Base-by-base conservation (phyloP, 2,329 filamentous ascomycete genomes). In the Ophiocordyceps camponoti-rufipedis region DNA sequence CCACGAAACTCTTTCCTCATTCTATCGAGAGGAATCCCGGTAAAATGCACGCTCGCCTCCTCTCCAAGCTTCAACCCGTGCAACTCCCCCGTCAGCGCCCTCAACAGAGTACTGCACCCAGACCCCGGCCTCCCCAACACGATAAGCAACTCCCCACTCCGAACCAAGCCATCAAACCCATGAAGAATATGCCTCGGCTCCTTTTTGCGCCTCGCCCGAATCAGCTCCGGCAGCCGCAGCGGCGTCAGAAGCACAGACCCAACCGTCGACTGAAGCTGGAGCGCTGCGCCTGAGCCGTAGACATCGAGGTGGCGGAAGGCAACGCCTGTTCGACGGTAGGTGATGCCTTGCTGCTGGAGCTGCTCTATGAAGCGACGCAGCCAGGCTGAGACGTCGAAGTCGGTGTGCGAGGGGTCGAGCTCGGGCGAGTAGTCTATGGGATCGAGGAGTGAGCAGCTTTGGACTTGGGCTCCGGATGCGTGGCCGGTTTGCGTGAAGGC, bases 241-340 rank as follows among this genome's bases (percentile, higher is more conserved):
- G 78, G 81, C 0, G 72, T 65, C 48, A 72, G 58, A 19, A 83
- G 56, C 8, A 75, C 60, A 1, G 76, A 77, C 2, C 65, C 69
- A 3, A 86, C 77, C 2, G 75, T 85, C 46, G 77, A 67, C 55
- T 87, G 82, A 1, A 85, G 64, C 50, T 84, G 78, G 23, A 86
- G 56, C 0, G 78, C 78, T 2, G 72, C 69, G 0, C 80, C 81
- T 0, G 77, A 78, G 0, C 82, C 82, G 6, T 69, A 78, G 0
- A 86, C 77, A 46, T 72, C 73, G 32, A 85, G 67, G 44, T 82
- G 68, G 48, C 74, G 74, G 62, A 77, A 84, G 0, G 72, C 70
- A 7, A 85, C 66, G 4, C 79, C 78, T 0, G 78, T 71, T 7
- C 65, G 63, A 51, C 64, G 70, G 49, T 64, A 60, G 47, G 66